Evolutionary conservation across 805 yeast genomes (phyloP).

Genomic region (Priceomyces medius): DNA sequence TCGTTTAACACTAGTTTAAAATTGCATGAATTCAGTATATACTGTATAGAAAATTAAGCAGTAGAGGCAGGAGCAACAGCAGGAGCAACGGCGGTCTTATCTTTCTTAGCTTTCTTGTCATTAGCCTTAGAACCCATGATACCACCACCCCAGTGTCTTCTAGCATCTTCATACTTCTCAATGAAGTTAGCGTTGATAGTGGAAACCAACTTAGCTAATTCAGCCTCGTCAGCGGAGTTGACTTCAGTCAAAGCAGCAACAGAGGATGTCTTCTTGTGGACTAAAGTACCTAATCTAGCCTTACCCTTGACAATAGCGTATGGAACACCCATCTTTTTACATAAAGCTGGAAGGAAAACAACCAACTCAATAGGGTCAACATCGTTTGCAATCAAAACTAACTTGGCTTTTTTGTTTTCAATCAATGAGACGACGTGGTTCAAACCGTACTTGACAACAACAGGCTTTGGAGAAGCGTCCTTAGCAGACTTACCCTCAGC

Average conservation of each 20-base stretch:
- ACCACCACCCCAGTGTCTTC: conserved; percentile 99
- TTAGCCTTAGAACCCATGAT: conserved; percentile 91
- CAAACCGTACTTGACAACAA: conserved; percentile 95
- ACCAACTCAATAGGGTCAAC: conserved; percentile 99
- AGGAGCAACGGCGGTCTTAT: conserved; percentile 48
- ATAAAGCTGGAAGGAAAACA: conserved; percentile 95
- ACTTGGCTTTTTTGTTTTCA: conserved; percentile 98
- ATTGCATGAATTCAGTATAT: conserved; percentile 1
- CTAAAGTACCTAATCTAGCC: conserved; percentile 97
- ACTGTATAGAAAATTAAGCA: background rate
- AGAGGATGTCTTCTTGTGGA: conserved; percentile 95
- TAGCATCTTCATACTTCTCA: conserved; percentile 91
- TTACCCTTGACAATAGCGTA: conserved; percentile 98
- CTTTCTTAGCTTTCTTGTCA: conserved; percentile 78
- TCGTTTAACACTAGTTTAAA: background rate
- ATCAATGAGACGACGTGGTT: conserved; percentile 97
- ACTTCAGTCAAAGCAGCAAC: conserved; percentile 98
- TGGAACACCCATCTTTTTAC: conserved; percentile 99
- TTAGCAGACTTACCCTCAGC: conserved; percentile 97
- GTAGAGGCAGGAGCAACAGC: background rate
- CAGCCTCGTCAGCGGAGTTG: conserved; percentile 89
- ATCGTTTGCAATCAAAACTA: conserved; percentile 96
- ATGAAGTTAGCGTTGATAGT: conserved; percentile 91
- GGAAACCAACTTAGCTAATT: conserved; percentile 87
- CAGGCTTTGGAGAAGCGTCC: conserved; percentile 96